Evolutionary conservation across 768 basidiomycete species (phyloP).

Genomic region (Aureoboletus auriporus): DNA sequence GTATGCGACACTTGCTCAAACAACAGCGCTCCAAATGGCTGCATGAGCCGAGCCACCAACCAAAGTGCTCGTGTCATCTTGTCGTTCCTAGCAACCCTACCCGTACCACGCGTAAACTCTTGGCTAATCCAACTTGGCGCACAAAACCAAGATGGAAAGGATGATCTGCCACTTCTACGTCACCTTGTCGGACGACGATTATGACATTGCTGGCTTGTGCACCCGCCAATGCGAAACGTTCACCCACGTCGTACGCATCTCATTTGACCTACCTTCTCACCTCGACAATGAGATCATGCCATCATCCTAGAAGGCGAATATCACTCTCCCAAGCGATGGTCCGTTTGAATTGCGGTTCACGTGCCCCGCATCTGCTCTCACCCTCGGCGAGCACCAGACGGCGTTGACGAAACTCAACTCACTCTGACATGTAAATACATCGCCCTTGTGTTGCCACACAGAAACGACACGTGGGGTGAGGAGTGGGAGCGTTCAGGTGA

Average conservation of each 20-base stretch:
- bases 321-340: background rate
- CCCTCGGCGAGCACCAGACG: background rate
- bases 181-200: conserved; percentile 3
- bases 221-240: no score
- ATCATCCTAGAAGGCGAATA: background rate
- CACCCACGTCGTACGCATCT: no score
- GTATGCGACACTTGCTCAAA: no score
- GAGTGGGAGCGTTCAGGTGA: no score
- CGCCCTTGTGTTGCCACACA: background rate
- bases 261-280: no score
- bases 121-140: background rate
- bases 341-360: background rate
- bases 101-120: no score
- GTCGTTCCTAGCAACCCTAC: no score
- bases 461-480: background rate
- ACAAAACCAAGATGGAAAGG: conserved; percentile 1
- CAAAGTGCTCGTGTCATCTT: no score
- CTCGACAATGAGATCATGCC: background rate
- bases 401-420: conserved; percentile 1
- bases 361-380: conserved; percentile 1
- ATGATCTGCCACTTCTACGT: background rate
- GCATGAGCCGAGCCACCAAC: no score
- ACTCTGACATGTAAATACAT: background rate
- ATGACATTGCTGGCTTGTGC: background rate
- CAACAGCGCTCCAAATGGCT: no score